Conservation (phyloP, 169 alveolate genomes). For the Cyclospora cayetanensis region DNA sequence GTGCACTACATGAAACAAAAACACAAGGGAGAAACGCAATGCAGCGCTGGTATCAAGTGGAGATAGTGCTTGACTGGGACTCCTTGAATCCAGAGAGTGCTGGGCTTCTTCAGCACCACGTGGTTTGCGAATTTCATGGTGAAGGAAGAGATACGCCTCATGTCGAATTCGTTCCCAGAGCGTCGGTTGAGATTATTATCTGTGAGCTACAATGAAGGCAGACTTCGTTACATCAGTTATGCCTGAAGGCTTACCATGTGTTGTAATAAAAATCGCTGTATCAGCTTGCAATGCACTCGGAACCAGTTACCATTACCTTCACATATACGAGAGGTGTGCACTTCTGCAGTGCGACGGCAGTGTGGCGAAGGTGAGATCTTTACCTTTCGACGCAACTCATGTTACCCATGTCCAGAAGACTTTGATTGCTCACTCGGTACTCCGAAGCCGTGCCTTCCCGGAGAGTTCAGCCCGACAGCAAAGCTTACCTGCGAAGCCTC, state of each 20-base stretch:
- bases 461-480: slow-evolving; percentile 52
- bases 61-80: slow-evolving; percentile 26
- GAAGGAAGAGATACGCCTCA: background rate
- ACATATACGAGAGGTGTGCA: background rate
- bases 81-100: slow-evolving; percentile 16
- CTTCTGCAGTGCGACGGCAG: slow-evolving; percentile 37
- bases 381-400: background rate
- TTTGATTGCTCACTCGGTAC: slow-evolving; percentile 32
- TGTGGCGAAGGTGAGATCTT: slow-evolving; percentile 31
- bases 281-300: background rate
- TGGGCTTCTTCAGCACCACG: slow-evolving; percentile 58
- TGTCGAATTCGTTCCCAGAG: background rate
- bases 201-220: slow-evolving; percentile 13
- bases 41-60: background rate
- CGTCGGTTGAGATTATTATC: slow-evolving; percentile 39
- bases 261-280: background rate
- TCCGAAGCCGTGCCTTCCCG: slow-evolving; percentile 28
- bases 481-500: slow-evolving; percentile 8
- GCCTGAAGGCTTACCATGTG: too few relatives aligned
- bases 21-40: background rate
- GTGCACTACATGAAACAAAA: background rate
- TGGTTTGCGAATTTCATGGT: slow-evolving; percentile 55
- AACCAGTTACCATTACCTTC: background rate
- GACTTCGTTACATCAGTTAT: background rate
- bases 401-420: slow-evolving; percentile 39